Percentiles rank a stretch among this genome's conserved stretches.
phyloP scores from a whole-genome alignment of 1,284 basidiomycete genomes.

The Ustilago bromivora region DNA sequence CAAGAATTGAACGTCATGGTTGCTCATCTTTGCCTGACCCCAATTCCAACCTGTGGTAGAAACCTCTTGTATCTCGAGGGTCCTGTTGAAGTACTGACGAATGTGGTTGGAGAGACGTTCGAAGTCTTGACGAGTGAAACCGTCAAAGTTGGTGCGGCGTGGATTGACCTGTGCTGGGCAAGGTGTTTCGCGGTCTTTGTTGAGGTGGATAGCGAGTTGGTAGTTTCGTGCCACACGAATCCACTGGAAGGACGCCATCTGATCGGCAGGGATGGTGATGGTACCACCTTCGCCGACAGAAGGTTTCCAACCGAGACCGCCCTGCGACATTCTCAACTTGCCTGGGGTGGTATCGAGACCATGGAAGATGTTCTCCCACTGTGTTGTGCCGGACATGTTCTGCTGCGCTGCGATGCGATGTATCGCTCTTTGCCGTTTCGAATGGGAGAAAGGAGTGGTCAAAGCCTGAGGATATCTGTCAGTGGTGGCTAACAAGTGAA shows the following conservation, averaged over 20 bases:
- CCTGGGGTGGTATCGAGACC: conserved; percentile 80
- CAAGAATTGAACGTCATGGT: conserved; percentile 90
- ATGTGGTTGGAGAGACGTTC: conserved; percentile 69
- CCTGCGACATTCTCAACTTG: conserved; percentile 72
- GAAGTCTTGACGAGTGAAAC: conserved; percentile 84
- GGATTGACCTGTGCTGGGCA: conserved; percentile 52
- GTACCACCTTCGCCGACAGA: conserved; percentile 48
- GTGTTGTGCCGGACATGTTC: conserved; percentile 71
- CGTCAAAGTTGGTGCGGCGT: conserved; percentile 85
- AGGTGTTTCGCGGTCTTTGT: conserved; percentile 75
- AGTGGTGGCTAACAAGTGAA: too few species aligned
- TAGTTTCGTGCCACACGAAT: conserved; percentile 83
- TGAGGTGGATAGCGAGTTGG: conserved; percentile 85
- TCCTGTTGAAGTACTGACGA: conserved; percentile 80
- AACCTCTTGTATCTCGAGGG: conserved; percentile 86
- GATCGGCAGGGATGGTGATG: conserved; percentile 63
- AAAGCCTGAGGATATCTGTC: too few species aligned
- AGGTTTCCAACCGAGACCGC: conserved; percentile 67
- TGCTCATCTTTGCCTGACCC: conserved; percentile 76
- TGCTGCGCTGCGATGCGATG: too few species aligned
- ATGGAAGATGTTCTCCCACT: conserved; percentile 85
- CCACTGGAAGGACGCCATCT: conserved; percentile 63
- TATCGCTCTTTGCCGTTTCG: too few species aligned
- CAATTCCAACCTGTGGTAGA: conserved; percentile 98
- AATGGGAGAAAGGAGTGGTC: too few species aligned